Conservation (phyloP, 345 rosid species). For the Lepidium aucheri region DNA sequence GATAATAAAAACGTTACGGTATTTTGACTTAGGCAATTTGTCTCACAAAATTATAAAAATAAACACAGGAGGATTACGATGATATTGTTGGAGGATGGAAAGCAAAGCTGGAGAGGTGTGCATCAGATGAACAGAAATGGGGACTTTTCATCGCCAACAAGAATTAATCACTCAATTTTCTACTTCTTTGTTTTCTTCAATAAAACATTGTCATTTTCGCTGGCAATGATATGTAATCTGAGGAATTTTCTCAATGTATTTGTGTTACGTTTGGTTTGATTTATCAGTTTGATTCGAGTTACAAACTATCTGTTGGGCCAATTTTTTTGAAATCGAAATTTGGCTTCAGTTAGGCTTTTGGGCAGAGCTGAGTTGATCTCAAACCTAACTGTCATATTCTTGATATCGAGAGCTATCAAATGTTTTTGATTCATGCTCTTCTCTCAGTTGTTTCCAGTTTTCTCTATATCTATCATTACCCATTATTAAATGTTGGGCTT, state of each 20-base stretch:
- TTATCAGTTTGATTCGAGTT: neutral
- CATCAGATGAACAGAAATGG: conserved; percentile 76
- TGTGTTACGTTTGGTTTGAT: neutral
- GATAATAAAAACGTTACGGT: too few species aligned
- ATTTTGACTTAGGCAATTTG: too few species aligned
- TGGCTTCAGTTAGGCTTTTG: neutral
- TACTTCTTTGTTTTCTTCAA: neutral
- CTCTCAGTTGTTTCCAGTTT: too few species aligned
- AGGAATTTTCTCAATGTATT: neutral
- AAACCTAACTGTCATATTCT: neutral
- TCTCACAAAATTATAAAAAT: neutral
- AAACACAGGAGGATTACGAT: conserved; percentile 67
- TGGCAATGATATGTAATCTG: neutral
- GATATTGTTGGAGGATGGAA: conserved; percentile 81
- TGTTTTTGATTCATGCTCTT: neutral
- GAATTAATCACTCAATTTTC: neutral
- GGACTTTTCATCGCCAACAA: conserved; percentile 58
- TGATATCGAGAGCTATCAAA: neutral
- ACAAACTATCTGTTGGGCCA: neutral
- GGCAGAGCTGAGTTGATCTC: neutral
- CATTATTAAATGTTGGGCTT: too few species aligned
- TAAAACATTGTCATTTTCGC: neutral
- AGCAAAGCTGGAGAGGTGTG: conserved; percentile 55
- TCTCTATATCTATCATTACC: too few species aligned
- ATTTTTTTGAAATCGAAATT: neutral